Percentiles rank a stretch among this genome's conserved stretches.
phyloP scores from a whole-genome alignment of 441 rosid genomes.

The Euphorbia celastroides region DNA sequence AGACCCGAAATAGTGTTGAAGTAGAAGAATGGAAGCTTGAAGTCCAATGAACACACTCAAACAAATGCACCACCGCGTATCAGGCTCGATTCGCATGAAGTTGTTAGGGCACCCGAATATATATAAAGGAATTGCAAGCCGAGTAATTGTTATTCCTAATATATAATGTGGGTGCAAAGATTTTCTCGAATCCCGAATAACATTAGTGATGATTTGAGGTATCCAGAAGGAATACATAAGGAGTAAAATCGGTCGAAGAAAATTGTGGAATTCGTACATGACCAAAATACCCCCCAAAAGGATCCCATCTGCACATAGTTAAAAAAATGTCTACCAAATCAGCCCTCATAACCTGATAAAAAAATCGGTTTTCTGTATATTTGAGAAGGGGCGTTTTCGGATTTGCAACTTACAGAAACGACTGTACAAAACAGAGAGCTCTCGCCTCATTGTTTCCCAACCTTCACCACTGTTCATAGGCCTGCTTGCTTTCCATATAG shows the following conservation, averaged over 20 bases:
- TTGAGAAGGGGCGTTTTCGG: constrained; percentile 9
- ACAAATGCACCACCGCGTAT: constrained; percentile 72
- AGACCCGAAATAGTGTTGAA: constrained; percentile 93
- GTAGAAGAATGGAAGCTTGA: constrained; percentile 84
- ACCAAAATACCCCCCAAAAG: constrained; percentile 96
- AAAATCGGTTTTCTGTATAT: not conserved
- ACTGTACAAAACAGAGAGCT: constrained; percentile 88
- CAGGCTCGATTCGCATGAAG: constrained; percentile 90
- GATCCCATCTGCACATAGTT: constrained; percentile 72
- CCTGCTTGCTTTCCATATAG: constrained; percentile 96
- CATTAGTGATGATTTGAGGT: constrained; percentile 82
- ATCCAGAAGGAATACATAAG: constrained; percentile 91
- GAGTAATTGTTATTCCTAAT: constrained; percentile 82
- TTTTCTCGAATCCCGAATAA: constrained; percentile 87
- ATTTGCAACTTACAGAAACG: constrained; percentile 76
- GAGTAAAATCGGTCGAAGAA: constrained; percentile 69
- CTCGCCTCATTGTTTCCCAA: constrained; percentile 96
- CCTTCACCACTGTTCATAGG: constrained; percentile 91
- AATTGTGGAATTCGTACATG: constrained; percentile 89
- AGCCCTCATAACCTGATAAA: not conserved
- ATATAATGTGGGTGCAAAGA: constrained; percentile 94
- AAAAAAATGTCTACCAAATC: constrained; percentile 10
- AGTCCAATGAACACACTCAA: constrained; percentile 59
- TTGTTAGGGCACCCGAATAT: constrained; percentile 92
- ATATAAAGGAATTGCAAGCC: constrained; percentile 78